A percentile compares a stretch with the other conserved stretches of the same genome.
These are phyloP conservation scores for Gossypium turneri DNA, from an alignment of 345 rosid species.

Conservation along the genomic window DNA sequence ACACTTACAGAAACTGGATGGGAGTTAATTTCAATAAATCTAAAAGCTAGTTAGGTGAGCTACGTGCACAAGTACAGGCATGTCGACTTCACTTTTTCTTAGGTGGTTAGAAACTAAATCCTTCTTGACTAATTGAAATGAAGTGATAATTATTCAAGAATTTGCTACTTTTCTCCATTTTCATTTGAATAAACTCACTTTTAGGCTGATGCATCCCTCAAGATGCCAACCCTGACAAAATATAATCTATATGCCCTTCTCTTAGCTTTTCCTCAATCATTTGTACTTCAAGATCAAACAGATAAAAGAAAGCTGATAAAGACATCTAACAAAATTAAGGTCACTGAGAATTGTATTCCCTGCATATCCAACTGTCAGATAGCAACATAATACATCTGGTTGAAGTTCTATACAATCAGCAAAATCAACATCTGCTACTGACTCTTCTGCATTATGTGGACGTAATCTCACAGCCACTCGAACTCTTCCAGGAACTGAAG, in stretches of 20 bases:
- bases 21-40: not conserved
- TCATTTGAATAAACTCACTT: slow-evolving; percentile 2
- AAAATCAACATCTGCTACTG: slow-evolving; percentile 89
- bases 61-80: not conserved
- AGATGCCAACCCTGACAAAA: not conserved
- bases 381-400: slow-evolving; percentile 65
- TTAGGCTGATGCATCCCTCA: not conserved
- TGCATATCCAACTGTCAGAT: too few relatives aligned
- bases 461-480: slow-evolving; percentile 94
- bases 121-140: not conserved
- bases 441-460: slow-evolving; percentile 78
- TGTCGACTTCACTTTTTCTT: not conserved
- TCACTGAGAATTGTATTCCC: too few relatives aligned
- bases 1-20: not conserved
- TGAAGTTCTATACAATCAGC: slow-evolving; percentile 92
- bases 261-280: not conserved
- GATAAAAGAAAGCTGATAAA: too few relatives aligned
- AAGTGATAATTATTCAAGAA: not conserved
- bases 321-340: too few relatives aligned
- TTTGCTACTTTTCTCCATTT: not conserved
- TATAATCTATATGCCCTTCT: not conserved
- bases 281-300: not conserved
- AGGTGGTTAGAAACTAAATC: slow-evolving; percentile 7
- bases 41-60: not conserved
- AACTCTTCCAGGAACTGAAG: slow-evolving; percentile 83